Evolutionary conservation across 1,284 basidiomycete genomes (phyloP).

Genomic region (Porogramme epimiltina): DNA sequence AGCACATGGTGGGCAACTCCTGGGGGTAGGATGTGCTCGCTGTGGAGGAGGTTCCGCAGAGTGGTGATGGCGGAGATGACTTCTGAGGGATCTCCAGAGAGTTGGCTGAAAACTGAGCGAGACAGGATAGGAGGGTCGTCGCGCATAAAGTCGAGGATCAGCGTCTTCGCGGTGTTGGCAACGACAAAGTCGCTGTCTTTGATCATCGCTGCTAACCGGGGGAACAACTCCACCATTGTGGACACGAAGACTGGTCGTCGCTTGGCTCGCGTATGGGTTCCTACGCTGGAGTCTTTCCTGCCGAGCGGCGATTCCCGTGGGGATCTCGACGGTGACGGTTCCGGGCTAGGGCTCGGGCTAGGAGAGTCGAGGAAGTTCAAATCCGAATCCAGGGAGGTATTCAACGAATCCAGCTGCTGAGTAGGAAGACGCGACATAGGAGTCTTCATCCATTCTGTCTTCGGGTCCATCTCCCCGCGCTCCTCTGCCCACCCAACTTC

Average conservation of each 20-base stretch:
- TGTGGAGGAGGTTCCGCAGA: slow-evolving; percentile 57
- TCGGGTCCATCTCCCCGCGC: slow-evolving; percentile 52
- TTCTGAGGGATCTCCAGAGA: slow-evolving; percentile 52
- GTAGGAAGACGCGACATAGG: slow-evolving; percentile 65
- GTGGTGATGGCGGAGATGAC: slow-evolving; percentile 47
- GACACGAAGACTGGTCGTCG: slow-evolving; percentile 69
- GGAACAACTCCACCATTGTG: slow-evolving; percentile 53
- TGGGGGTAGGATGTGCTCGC: slow-evolving; percentile 58
- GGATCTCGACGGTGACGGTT: slow-evolving; percentile 37
- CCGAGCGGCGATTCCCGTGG: slow-evolving; percentile 38
- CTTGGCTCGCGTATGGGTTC: slow-evolving; percentile 38
- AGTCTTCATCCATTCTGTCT: slow-evolving; percentile 57
- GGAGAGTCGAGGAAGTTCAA: slow-evolving; percentile 28
- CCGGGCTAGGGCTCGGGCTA: slow-evolving; percentile 36
- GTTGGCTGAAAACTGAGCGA: slow-evolving; percentile 63
- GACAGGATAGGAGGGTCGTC: slow-evolving; percentile 71
- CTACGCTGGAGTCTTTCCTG: slow-evolving; percentile 56
- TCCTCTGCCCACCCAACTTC: slow-evolving; percentile 76
- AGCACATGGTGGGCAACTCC: slow-evolving; percentile 67
- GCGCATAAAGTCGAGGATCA: slow-evolving; percentile 71
- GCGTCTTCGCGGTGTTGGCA: slow-evolving; percentile 55
- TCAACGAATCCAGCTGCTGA: slow-evolving; percentile 53
- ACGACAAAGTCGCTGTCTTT: slow-evolving; percentile 57
- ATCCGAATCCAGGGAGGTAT: slow-evolving; percentile 28
- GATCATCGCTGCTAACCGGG: slow-evolving; percentile 51